Percentiles rank a stretch among this genome's conserved stretches.
These are phyloP conservation scores for Backusella australiensis DNA, from an alignment of 192 early-diverging fungal species.

Conservation along the genomic window DNA sequence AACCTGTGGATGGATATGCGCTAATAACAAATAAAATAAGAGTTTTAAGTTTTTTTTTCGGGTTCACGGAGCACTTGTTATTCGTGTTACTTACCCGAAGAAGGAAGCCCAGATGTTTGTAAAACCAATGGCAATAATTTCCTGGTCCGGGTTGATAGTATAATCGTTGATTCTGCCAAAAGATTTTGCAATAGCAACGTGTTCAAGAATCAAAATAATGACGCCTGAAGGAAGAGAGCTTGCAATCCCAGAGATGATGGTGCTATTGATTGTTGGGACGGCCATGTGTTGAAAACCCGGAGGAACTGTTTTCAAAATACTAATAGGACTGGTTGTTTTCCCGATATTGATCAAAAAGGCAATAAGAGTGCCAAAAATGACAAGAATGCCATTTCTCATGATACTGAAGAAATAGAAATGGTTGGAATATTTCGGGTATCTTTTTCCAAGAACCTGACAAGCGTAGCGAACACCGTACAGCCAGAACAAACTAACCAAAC, in stretches of 20 bases:
- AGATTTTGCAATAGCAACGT: constrained; percentile 88
- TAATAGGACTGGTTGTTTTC: constrained; percentile 49
- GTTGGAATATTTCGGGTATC: constrained; percentile 49
- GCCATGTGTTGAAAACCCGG: constrained; percentile 67
- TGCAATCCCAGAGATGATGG: constrained; percentile 54
- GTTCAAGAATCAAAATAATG: constrained; percentile 85
- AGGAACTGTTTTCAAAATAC: constrained; percentile 77
- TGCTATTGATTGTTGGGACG: constrained; percentile 50
- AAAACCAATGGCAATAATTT: constrained; percentile 86
- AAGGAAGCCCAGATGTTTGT: constrained; percentile 87
- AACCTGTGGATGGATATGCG: constrained; percentile 88
- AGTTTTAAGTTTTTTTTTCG: not conserved
- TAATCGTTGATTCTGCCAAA: constrained; percentile 90
- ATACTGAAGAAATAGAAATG: constrained; percentile 66
- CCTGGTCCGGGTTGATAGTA: constrained; percentile 79
- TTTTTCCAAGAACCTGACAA: constrained; percentile 29
- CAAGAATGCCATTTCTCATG: constrained; percentile 70
- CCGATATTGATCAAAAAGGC: constrained; percentile 59
- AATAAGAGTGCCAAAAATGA: constrained; percentile 76
- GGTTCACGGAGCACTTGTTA: not conserved
- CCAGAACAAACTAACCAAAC: constrained; percentile 44
- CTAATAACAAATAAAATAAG: constrained; percentile 1
- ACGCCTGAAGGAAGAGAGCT: constrained; percentile 63
- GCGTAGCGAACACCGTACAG: constrained; percentile 43
- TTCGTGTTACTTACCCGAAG: constrained; percentile 54